Conservation (phyloP, 2,329 filamentous ascomycete genomes). For the Nothophoma quercina region DNA sequence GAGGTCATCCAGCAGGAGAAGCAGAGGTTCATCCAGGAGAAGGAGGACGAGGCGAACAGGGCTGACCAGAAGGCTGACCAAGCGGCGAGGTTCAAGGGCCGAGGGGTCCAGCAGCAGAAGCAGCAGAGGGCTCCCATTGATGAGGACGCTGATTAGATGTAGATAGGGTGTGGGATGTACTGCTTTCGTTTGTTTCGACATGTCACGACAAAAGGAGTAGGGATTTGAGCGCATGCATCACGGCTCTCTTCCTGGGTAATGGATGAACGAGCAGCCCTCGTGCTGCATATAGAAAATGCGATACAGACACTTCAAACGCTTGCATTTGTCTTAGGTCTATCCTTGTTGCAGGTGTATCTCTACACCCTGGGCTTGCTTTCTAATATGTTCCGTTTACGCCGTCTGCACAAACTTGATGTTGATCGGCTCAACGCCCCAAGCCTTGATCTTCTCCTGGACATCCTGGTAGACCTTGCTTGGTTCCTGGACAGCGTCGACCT, state of each 20-base stretch:
- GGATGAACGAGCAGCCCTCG: slow-evolving; percentile 37
- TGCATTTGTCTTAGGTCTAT: background rate
- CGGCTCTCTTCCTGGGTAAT: slow-evolving; percentile 39
- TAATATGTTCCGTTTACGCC: slow-evolving; percentile 14
- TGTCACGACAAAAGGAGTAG: slow-evolving; percentile 30
- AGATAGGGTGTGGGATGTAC: slow-evolving; percentile 16
- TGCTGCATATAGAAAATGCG: slow-evolving; percentile 46
- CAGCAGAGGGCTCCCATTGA: slow-evolving; percentile 44
- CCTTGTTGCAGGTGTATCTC: background rate
- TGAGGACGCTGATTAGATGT: slow-evolving; percentile 45
- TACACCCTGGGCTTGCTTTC: background rate
- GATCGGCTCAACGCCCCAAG: slow-evolving; percentile 44
- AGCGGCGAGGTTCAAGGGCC: slow-evolving; percentile 33
- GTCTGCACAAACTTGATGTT: slow-evolving; percentile 39
- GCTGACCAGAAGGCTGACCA: slow-evolving; percentile 69
- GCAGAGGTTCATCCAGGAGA: slow-evolving; percentile 76
- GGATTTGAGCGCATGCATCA: slow-evolving; percentile 38
- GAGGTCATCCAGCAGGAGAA: slow-evolving; percentile 81
- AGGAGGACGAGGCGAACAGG: slow-evolving; percentile 78
- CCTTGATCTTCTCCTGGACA: slow-evolving; percentile 52
- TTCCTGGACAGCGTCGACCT: slow-evolving; percentile 73
- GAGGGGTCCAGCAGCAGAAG: slow-evolving; percentile 36
- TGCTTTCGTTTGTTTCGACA: slow-evolving; percentile 32
- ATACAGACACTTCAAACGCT: slow-evolving; percentile 29
- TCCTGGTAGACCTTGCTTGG: slow-evolving; percentile 71